A percentile compares a stretch with the other conserved stretches of the same genome.
phyloP scores from a whole-genome alignment of 2,329 filamentous ascomycete species.

The Xylaria sp. region DNA sequence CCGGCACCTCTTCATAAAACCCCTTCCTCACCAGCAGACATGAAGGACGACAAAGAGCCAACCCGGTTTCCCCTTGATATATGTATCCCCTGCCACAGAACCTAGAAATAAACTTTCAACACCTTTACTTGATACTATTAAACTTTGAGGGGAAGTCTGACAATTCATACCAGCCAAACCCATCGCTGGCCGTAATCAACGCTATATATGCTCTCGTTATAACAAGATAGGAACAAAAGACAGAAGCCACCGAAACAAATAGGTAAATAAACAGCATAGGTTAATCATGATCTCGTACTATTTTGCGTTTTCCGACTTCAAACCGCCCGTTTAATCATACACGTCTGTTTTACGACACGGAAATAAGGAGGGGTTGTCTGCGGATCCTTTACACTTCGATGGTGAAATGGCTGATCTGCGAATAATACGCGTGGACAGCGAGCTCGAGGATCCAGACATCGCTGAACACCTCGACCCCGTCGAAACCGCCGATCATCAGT shows the following conservation, averaged over 20 bases:
- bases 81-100: not conserved
- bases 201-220: constrained; percentile 16
- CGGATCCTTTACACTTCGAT: constrained; percentile 62
- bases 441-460: constrained; percentile 72
- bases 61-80: not conserved
- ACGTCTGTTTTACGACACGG: not conserved
- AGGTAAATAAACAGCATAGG: too few relatives aligned
- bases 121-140: constrained; percentile 3
- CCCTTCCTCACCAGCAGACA: not conserved
- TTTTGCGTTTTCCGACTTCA: not conserved
- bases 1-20: not conserved
- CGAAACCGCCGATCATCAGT: constrained; percentile 70
- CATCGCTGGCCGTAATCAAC: not conserved
- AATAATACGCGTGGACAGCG: constrained; percentile 74
- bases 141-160: not conserved
- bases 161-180: not conserved
- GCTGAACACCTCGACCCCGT: constrained; percentile 70
- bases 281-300: constrained; percentile 16
- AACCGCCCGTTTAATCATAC: constrained; percentile 16
- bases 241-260: too few relatives aligned
- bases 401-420: constrained; percentile 74
- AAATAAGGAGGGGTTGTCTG: not conserved
- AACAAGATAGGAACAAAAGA: constrained; percentile 1
- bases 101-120: not conserved
- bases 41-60: not conserved